Evolutionary conservation across 2,329 filamentous ascomycete species (phyloP), one percentile per base, ranked within the genome.

Genomic region (Stachybotrys elegans): DNA sequence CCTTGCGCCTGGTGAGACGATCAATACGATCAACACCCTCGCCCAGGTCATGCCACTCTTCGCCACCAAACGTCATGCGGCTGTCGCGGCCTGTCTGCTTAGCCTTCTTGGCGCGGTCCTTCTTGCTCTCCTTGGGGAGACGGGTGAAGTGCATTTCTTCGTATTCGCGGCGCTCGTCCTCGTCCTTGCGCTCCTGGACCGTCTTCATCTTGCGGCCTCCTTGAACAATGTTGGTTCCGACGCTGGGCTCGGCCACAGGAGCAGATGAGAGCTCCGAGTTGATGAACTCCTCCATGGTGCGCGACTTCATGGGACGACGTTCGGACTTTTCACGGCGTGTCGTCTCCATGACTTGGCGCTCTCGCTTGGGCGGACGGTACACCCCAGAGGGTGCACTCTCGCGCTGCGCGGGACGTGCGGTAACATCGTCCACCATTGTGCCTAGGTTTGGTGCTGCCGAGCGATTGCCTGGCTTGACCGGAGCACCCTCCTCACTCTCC

Each of bases 111-210:
- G 81, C 77, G 46, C 73, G 70, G 5, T 95, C 90, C 70, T 95
- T 95, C 76, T 95, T 97, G 68, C 82, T 87, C 64, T 87, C 80
- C 57, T 83, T 84, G 12, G 92, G 90, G 56, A 98, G 71, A 54
- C 93, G 87, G 14, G 88, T 81, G 58, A 96, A 92, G 69, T 98
- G 95, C 54, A 75, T 78, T 69, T 98, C 93, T 71, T 98, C 93
- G 68, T 96, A 98, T 39, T 86, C 80, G 47, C 78, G 78, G 44
- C 87, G 76, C 68, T 95, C 91, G 2, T 78, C 78, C 63, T 97
- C 91, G 32, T 81, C 80, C 50, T 81, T 81, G 44, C 87, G 79
- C 61, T 96, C 86, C 25, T 81, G 75, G 13, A 83, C 79, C 5
- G 86, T 88, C 73, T 91, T 93, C 57, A 82, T 81, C 61, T 81